Evolutionary conservation across 2,329 filamentous ascomycete genomes (phyloP).

Genomic region (Teratosphaeria zuluensis): DNA sequence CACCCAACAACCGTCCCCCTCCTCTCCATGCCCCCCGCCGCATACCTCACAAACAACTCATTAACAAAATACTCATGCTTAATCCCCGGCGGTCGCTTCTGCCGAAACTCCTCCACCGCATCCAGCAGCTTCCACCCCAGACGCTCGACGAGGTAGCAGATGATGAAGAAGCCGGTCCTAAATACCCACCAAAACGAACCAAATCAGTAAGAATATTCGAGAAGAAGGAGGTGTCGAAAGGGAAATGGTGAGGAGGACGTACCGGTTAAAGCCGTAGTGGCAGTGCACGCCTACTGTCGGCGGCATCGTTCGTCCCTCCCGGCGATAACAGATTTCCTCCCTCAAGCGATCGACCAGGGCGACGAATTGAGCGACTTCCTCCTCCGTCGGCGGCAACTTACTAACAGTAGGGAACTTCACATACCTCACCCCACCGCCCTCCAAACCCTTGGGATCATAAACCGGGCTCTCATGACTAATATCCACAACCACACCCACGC

Average conservation of each 20-base stretch:
- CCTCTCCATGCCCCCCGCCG: conserved; percentile 20
- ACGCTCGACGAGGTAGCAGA: conserved; percentile 80
- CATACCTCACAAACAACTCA: conserved; percentile 70
- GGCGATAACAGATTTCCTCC: no score
- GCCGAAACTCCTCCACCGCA: conserved; percentile 70
- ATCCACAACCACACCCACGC: conserved; percentile 55
- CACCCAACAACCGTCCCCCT: conserved; percentile 9
- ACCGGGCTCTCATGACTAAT: conserved; percentile 86
- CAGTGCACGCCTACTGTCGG: conserved; percentile 71
- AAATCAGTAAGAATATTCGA: background rate
- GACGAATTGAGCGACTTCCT: conserved; percentile 53
- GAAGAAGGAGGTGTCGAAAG: background rate
- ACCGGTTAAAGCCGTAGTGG: conserved; percentile 80
- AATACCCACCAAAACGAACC: no score
- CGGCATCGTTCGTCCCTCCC: background rate
- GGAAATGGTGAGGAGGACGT: background rate
- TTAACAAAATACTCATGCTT: conserved; percentile 84
- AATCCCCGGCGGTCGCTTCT: conserved; percentile 68
- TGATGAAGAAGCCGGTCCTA: conserved; percentile 77
- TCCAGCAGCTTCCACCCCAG: conserved; percentile 61
- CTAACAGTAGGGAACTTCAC: conserved; percentile 87
- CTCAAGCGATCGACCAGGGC: conserved; percentile 44
- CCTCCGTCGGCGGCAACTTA: conserved; percentile 67
- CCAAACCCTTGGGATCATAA: conserved; percentile 58
- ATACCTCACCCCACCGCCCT: conserved; percentile 37